Evolutionary conservation across 176 grass and related monocot species (phyloP).

Genomic region (Musa troglodytarum): DNA sequence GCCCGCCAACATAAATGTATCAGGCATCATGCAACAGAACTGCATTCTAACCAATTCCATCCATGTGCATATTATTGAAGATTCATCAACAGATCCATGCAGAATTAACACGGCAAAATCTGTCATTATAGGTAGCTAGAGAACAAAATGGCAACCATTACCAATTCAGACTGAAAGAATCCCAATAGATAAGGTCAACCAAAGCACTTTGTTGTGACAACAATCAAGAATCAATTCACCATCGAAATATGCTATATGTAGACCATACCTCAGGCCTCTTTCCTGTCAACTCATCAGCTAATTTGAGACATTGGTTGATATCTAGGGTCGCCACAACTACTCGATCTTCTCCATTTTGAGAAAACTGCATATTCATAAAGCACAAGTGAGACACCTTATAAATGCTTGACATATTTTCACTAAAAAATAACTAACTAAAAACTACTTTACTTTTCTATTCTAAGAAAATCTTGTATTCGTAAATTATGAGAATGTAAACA

Average conservation of each 20-base stretch:
- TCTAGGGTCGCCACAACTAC: constrained; percentile 76
- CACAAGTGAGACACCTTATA: constrained; percentile 10
- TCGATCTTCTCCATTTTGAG: constrained; percentile 75
- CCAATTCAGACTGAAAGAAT: no score
- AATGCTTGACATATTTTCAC: not conserved
- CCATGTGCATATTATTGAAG: no score
- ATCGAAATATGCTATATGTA: not conserved
- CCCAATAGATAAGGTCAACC: no score
- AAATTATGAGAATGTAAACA: not conserved
- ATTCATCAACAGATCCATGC: not conserved
- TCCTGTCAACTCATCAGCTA: constrained; percentile 78
- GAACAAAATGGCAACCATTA: no score
- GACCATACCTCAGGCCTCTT: constrained; percentile 56
- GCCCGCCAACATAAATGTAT: not conserved
- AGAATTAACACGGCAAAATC: not conserved
- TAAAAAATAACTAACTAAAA: not conserved
- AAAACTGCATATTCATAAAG: constrained; percentile 51
- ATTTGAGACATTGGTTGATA: constrained; percentile 79
- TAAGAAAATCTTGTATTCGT: not conserved
- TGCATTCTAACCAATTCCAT: no score
- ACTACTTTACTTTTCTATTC: not conserved
- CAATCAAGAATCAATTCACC: not conserved
- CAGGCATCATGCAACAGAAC: not conserved
- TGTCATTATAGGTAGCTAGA: not conserved
- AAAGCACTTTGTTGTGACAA: no score